phyloP scores from a whole-genome alignment of 768 basidiomycete genomes.

The Stropharia rugosoannulata region DNA sequence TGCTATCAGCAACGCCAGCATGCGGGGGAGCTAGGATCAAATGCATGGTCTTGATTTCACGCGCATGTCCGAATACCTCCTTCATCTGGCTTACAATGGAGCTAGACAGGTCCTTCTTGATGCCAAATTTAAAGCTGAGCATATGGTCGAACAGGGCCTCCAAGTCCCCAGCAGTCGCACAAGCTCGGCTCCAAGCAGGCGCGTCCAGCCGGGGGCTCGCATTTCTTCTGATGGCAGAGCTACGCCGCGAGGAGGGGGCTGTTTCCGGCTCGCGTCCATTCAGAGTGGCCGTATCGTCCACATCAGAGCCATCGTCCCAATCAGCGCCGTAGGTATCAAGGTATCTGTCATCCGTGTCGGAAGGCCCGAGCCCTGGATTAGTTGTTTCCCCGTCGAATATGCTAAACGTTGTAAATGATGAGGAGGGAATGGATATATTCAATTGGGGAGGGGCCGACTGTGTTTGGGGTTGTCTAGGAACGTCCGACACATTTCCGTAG shows the following conservation, averaged over 20 bases:
- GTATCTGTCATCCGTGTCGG: slow-evolving; percentile 20
- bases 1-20: background rate
- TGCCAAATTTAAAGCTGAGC: slow-evolving; percentile 51
- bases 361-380: slow-evolving; percentile 25
- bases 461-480: background rate
- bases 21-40: slow-evolving; percentile 53
- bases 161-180: slow-evolving; percentile 40
- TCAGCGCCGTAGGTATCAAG: slow-evolving; percentile 21
- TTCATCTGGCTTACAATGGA: slow-evolving; percentile 47
- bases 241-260: background rate
- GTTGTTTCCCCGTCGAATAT: slow-evolving; percentile 18
- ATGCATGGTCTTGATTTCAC: slow-evolving; percentile 48
- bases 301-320: slow-evolving; percentile 28
- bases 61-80: slow-evolving; percentile 52
- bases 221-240: background rate
- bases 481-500: slow-evolving; percentile 30
- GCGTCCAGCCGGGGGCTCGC: slow-evolving; percentile 9
- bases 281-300: slow-evolving; percentile 25
- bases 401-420: slow-evolving; percentile 25
- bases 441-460: slow-evolving; percentile 19
- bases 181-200: slow-evolving; percentile 41
- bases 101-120: slow-evolving; percentile 49
- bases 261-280: slow-evolving; percentile 7
- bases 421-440: slow-evolving; percentile 23
- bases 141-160: slow-evolving; percentile 63